Evolutionary conservation across 2,329 filamentous ascomycete genomes (phyloP).

Genomic region (Rosellinia necatrix): DNA sequence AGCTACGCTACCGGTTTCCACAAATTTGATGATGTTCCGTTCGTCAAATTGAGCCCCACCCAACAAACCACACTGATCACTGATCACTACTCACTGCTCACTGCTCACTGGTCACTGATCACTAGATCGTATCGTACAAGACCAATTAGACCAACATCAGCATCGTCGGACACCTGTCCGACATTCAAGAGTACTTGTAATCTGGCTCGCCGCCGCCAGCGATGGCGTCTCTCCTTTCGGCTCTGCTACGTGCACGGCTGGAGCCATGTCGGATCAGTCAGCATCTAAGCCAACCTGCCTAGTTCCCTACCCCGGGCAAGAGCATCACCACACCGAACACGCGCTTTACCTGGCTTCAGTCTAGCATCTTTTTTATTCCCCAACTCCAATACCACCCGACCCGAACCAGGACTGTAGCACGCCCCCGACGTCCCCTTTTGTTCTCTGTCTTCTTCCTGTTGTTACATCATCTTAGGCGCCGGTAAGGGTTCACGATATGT

Average conservation of each 20-base stretch:
- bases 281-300: too few species aligned
- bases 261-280: too few species aligned
- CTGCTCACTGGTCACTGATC: too few species aligned
- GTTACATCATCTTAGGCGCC: not conserved
- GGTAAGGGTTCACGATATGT: constrained; percentile 8
- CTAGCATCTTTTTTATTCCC: not conserved
- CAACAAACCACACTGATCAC: not conserved
- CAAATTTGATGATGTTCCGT: not conserved
- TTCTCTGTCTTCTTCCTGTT: too few species aligned
- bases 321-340: not conserved
- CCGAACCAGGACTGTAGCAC: not conserved
- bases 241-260: too few species aligned
- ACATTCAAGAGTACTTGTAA: too few species aligned
- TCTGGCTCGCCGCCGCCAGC: too few species aligned
- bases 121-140: too few species aligned
- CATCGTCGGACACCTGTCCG: too few species aligned
- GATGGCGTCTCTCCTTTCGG: too few species aligned
- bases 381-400: constrained; percentile 2
- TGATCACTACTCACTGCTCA: too few species aligned
- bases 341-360: not conserved
- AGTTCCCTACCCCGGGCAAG: not conserved
- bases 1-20: not conserved
- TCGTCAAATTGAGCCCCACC: not conserved
- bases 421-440: not conserved
- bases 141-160: too few species aligned